A percentile compares a stretch with the other conserved stretches of the same genome.
phyloP scores from a whole-genome alignment of 257 asterid genomes.

The Petunia axillaris region DNA sequence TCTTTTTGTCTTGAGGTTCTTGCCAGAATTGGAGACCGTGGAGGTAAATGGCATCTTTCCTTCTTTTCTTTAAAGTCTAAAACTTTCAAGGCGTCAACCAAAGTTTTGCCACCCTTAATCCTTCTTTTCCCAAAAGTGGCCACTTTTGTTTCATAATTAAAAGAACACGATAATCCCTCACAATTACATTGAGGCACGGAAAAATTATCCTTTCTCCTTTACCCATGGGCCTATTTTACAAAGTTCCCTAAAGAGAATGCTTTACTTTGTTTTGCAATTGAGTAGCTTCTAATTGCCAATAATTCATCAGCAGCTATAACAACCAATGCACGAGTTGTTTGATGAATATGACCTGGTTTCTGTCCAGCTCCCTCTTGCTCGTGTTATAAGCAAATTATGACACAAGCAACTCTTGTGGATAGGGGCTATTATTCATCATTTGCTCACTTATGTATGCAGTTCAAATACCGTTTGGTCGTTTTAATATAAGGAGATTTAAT shows the following conservation, averaged over 20 bases:
- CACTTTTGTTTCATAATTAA: slow-evolving; percentile 1
- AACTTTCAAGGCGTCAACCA: not conserved
- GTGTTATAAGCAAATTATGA: not conserved
- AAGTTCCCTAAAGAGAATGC: not conserved
- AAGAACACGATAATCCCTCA: not conserved
- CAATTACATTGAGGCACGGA: not conserved
- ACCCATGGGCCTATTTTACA: not conserved
- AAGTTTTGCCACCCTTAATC: slow-evolving; percentile 2
- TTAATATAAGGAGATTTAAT: too few relatives aligned
- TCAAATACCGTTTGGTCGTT: too few relatives aligned
- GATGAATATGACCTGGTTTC: not conserved
- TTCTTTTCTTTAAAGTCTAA: slow-evolving; percentile 3
- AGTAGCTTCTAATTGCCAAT: not conserved
- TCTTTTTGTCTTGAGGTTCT: not conserved
- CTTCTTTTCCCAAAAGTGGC: not conserved
- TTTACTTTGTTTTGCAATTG: not conserved
- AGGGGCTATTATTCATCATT: not conserved
- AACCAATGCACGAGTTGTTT: not conserved
- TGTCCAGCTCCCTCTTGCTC: not conserved
- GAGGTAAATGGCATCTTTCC: not conserved
- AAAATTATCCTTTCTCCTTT: slow-evolving; percentile 12
- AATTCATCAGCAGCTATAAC: not conserved
- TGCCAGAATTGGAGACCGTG: not conserved
- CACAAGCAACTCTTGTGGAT: not conserved
- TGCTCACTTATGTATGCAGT: not conserved